phyloP scores from a whole-genome alignment of 257 asterid species.

The Eustoma russellianum region DNA sequence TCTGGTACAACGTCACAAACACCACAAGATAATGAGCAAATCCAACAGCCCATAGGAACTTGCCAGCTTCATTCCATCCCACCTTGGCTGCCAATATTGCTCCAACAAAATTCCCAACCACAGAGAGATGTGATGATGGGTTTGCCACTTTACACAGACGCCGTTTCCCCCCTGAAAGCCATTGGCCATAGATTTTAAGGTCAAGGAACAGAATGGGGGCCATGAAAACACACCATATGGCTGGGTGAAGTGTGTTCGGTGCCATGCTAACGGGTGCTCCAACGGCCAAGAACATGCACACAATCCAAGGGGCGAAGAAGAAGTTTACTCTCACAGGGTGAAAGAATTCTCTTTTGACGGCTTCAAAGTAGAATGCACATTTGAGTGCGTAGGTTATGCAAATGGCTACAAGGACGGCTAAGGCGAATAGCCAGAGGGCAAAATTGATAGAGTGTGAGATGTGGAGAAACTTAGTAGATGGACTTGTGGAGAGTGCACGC shows the following conservation, averaged over 20 bases:
- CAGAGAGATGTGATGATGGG: constrained; percentile 82
- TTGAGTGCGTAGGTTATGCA: constrained; percentile 50
- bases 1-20: constrained; percentile 81
- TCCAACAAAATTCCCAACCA: constrained; percentile 86
- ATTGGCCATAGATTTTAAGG: constrained; percentile 82
- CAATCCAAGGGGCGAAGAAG: constrained; percentile 93
- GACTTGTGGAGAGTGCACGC: constrained; percentile 54
- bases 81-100: constrained; percentile 81
- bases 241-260: constrained; percentile 43
- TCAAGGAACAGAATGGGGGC: constrained; percentile 67
- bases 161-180: constrained; percentile 88
- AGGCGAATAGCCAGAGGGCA: constrained; percentile 58
- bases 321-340: constrained; percentile 86
- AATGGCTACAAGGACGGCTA: constrained; percentile 45
- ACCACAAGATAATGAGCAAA: constrained; percentile 89
- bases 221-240: constrained; percentile 57
- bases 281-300: constrained; percentile 83
- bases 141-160: constrained; percentile 74
- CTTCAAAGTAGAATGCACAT: constrained; percentile 72
- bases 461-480: constrained; percentile 64
- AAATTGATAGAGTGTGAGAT: constrained; percentile 59
- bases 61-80: constrained; percentile 79
- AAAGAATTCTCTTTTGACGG: constrained; percentile 75
- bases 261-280: constrained; percentile 44
- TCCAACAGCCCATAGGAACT: constrained; percentile 83